These are phyloP conservation scores for Balamuthia mandrillaris DNA, from an alignment of 208 protist genomes.

Conservation along the genomic window DNA sequence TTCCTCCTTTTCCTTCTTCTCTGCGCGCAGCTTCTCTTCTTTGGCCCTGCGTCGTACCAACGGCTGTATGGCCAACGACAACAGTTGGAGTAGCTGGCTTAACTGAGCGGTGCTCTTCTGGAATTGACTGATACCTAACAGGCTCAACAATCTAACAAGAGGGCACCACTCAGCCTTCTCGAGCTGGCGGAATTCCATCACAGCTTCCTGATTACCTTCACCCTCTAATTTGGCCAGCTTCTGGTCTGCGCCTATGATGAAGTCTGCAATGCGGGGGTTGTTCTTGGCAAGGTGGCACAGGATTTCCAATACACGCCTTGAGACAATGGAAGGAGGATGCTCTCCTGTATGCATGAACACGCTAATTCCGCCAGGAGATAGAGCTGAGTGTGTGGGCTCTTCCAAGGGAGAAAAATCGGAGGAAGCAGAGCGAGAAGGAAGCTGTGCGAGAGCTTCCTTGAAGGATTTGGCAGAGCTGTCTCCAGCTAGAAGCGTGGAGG, in stretches of 20 bases:
- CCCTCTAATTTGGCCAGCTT: not conserved
- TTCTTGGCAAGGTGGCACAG: conserved; percentile 31
- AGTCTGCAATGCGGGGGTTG: conserved; percentile 27
- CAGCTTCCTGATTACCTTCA: not conserved
- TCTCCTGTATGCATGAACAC: conserved; percentile 12
- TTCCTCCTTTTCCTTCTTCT: not conserved
- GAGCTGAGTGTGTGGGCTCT: not conserved
- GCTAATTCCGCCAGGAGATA: conserved; percentile 19
- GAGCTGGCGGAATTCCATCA: too few relatives aligned
- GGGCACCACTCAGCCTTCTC: conserved; percentile 17
- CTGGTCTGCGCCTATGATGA: not conserved
- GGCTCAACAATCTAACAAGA: conserved; percentile 10
- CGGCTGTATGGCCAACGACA: conserved; percentile 15
- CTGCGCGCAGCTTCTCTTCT: not conserved
- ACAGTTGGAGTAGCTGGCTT: conserved; percentile 4
- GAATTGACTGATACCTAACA: conserved; percentile 24
- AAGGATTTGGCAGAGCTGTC: not conserved
- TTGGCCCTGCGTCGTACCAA: not conserved
- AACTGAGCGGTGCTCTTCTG: conserved; percentile 24
- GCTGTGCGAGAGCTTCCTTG: not conserved
- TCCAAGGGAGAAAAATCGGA: conserved; percentile 32
- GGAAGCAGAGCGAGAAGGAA: not conserved
- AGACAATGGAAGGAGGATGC: conserved; percentile 17
- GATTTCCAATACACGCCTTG: conserved; percentile 24
- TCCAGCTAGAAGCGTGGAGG: not conserved